These are phyloP conservation scores for Aphanomyces astaci DNA, from an alignment of 352 stramenopile genomes.

Conservation along the genomic window DNA sequence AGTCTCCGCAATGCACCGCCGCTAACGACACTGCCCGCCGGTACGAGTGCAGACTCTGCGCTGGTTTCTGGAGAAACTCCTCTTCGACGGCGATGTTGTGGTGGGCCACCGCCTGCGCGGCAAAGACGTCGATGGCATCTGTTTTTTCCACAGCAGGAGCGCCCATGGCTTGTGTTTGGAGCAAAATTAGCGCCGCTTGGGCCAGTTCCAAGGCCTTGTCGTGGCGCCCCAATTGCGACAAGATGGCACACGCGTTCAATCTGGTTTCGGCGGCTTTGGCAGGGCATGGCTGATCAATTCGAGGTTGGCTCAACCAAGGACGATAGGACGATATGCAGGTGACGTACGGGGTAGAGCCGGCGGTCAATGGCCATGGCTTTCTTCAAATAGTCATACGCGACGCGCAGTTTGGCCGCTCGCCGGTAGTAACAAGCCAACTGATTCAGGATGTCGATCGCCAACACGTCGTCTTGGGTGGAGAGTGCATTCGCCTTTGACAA, in stretches of 20 bases:
- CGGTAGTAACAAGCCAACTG: slow-evolving; percentile 92
- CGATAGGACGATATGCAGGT: background rate
- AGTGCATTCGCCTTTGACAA: slow-evolving; percentile 92
- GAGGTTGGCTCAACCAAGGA: background rate
- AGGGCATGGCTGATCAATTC: background rate
- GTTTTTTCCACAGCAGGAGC: background rate
- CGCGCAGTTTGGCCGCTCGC: slow-evolving; percentile 82
- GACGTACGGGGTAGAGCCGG: background rate
- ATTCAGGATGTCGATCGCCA: slow-evolving; percentile 83
- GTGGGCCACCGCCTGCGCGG: slow-evolving; percentile 90
- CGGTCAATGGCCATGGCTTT: slow-evolving; percentile 89
- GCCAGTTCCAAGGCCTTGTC: slow-evolving; percentile 85
- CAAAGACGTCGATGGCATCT: slow-evolving; percentile 70
- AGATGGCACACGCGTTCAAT: slow-evolving; percentile 91
- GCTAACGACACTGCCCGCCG: slow-evolving; percentile 1
- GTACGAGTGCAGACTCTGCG: slow-evolving; percentile 86
- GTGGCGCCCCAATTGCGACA: slow-evolving; percentile 88
- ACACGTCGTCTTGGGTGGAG: slow-evolving; percentile 65
- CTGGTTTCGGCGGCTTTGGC: slow-evolving; percentile 87
- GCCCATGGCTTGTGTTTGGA: slow-evolving; percentile 73
- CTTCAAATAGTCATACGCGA: slow-evolving; percentile 84
- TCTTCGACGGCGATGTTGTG: slow-evolving; percentile 96
- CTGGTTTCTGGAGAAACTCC: slow-evolving; percentile 90
- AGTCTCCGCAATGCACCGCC: background rate
- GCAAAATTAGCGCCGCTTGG: slow-evolving; percentile 84